Evolutionary conservation across 169 alveolate genomes (phyloP).

Genomic region (Eimeria maxima): DNA sequence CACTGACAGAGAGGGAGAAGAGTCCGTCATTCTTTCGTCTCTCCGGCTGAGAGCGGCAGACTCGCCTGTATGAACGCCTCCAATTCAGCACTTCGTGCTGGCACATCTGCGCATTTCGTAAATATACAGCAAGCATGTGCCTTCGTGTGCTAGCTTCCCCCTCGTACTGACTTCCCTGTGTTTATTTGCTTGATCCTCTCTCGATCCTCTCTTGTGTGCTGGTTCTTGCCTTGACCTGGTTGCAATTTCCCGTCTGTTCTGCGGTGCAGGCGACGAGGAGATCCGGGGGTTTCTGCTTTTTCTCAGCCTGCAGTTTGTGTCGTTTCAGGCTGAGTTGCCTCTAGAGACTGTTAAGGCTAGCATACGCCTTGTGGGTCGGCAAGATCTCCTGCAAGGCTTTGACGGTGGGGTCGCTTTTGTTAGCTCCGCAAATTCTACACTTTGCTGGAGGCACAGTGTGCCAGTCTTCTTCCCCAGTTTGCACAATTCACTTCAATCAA

Average conservation of each 20-base stretch:
- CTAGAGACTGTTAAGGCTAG: constrained; percentile 8
- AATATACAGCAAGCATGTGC: background rate
- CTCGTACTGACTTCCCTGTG: background rate
- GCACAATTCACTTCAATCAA: background rate
- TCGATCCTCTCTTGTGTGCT: background rate
- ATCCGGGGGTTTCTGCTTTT: constrained; percentile 48
- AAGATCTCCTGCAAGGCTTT: constrained; percentile 39
- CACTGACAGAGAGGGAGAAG: background rate
- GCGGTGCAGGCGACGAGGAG: constrained; percentile 61
- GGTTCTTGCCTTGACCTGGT: background rate
- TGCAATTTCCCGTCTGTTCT: background rate
- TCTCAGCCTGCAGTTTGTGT: constrained; percentile 39
- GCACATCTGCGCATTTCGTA: background rate
- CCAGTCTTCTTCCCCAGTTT: background rate
- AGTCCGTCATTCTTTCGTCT: background rate
- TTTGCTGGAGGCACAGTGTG: background rate
- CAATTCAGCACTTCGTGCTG: background rate
- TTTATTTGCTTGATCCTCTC: background rate
- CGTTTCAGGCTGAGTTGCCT: constrained; percentile 56
- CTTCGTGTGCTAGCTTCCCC: background rate
- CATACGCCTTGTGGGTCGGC: constrained; percentile 42
- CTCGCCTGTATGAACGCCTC: too few species aligned
- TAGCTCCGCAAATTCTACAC: background rate
- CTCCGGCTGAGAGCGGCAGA: background rate
- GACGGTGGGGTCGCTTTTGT: constrained; percentile 41